Evolutionary conservation across 2,329 filamentous ascomycete genomes (phyloP).

Genomic region (Aspergillus fischeri): DNA sequence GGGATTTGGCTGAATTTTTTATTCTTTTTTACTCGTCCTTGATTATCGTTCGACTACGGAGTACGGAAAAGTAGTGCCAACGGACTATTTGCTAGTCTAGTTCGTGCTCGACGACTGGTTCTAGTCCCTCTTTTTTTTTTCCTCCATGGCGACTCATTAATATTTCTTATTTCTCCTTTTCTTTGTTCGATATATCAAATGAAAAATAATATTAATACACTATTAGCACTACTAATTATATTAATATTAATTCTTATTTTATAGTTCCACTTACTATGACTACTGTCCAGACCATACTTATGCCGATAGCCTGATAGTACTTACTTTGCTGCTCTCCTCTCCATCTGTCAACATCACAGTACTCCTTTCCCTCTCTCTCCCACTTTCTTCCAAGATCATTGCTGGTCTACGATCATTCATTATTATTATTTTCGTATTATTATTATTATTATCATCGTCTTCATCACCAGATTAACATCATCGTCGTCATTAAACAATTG

Average conservation of each 20-base stretch:
- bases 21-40: background rate
- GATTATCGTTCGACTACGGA: background rate
- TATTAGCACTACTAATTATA: no score
- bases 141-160: background rate
- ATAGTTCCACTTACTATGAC: background rate
- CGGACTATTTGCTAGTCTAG: background rate
- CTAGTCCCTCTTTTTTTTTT: background rate
- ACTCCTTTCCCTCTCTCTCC: background rate
- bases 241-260: background rate
- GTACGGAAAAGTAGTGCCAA: background rate
- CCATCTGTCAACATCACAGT: background rate
- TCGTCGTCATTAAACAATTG: constrained; percentile 17
- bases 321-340: background rate
- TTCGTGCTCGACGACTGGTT: background rate
- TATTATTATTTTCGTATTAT: constrained; percentile 1
- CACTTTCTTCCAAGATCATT: background rate
- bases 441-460: constrained; percentile 1
- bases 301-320: background rate
- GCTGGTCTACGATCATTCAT: constrained; percentile 8
- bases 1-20: background rate
- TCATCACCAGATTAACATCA: constrained; percentile 1
- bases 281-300: background rate
- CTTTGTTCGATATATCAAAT: background rate
- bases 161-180: background rate
- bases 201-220: background rate